Percentiles rank a stretch among this genome's conserved stretches.
Conservation (phyloP, 2,329 filamentous ascomycete species). For the Phaeosphaeria sp. region DNA sequence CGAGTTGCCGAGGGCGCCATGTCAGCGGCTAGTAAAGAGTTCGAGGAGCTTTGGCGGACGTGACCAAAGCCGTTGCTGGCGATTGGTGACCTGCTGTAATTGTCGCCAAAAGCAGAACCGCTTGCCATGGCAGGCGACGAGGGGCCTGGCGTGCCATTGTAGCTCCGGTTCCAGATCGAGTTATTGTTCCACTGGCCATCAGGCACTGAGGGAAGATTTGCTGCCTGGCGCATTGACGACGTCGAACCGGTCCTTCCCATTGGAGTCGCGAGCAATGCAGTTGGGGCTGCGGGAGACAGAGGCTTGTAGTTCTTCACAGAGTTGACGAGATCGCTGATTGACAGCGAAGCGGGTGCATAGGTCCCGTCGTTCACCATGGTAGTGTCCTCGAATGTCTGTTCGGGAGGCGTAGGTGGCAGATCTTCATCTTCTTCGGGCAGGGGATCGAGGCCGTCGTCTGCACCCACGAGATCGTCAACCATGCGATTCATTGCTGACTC, state of each 20-base stretch:
- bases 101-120: slow-evolving; percentile 18
- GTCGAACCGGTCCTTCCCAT: slow-evolving; percentile 45
- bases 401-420: slow-evolving; percentile 55
- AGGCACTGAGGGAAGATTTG: slow-evolving; percentile 45
- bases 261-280: slow-evolving; percentile 34
- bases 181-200: slow-evolving; percentile 43
- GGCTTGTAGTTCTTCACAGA: slow-evolving; percentile 46
- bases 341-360: slow-evolving; percentile 35
- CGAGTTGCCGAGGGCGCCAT: slow-evolving; percentile 19
- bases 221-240: slow-evolving; percentile 44
- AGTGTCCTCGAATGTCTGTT: slow-evolving; percentile 54
- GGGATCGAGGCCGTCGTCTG: slow-evolving; percentile 50
- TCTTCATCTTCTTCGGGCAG: slow-evolving; percentile 52
- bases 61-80: slow-evolving; percentile 47
- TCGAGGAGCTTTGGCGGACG: slow-evolving; percentile 53
- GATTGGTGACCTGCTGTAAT: slow-evolving; percentile 40
- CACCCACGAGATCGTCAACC: slow-evolving; percentile 63
- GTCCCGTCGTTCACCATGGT: slow-evolving; percentile 40
- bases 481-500: slow-evolving; percentile 63
- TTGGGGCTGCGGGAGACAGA: slow-evolving; percentile 34
- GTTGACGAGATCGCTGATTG: slow-evolving; percentile 48
- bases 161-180: slow-evolving; percentile 48
- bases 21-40: slow-evolving; percentile 49
- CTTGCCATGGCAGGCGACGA: slow-evolving; percentile 36
- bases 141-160: slow-evolving; percentile 38